Percentiles rank a stretch among this genome's conserved stretches.
phyloP scores from a whole-genome alignment of 352 stramenopile genomes.

The Phytophthora gonapodyides region DNA sequence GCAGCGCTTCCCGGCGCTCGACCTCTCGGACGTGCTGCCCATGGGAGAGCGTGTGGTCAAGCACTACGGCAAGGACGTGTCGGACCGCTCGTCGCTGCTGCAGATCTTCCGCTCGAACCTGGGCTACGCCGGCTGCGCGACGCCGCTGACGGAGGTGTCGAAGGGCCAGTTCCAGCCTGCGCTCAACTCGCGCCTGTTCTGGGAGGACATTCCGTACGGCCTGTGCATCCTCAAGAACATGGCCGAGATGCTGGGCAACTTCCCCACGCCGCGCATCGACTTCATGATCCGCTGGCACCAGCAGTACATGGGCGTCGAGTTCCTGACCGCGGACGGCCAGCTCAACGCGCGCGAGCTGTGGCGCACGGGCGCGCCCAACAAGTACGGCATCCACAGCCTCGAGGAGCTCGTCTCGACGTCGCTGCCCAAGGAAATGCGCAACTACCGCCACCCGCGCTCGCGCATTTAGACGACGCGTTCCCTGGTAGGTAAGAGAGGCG shows the following conservation, averaged over 20 bases:
- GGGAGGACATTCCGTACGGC: constrained; percentile 93
- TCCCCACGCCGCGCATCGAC: constrained; percentile 92
- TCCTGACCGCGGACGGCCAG: constrained; percentile 86
- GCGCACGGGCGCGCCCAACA: constrained; percentile 89
- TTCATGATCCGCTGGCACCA: constrained; percentile 96
- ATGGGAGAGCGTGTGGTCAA: constrained; percentile 92
- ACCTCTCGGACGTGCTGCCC: constrained; percentile 90
- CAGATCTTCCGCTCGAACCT: constrained; percentile 93
- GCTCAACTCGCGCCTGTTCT: constrained; percentile 89
- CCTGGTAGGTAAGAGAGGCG: constrained; percentile 4
- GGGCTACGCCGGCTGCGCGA: constrained; percentile 90
- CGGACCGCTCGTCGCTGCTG: constrained; percentile 84
- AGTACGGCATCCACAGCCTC: constrained; percentile 91
- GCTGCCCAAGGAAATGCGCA: constrained; percentile 84
- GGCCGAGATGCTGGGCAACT: constrained; percentile 92
- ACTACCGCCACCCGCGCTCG: constrained; percentile 89
- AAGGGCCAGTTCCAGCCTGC: constrained; percentile 82
- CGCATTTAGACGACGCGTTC: constrained; percentile 59
- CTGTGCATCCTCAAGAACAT: constrained; percentile 95
- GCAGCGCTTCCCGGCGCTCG: constrained; percentile 90
- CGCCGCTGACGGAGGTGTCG: constrained; percentile 81
- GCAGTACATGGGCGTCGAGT: constrained; percentile 90
- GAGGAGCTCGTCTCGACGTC: constrained; percentile 91
- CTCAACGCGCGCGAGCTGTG: constrained; percentile 90
- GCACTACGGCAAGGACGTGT: constrained; percentile 92